phyloP scores from a whole-genome alignment of 1,284 basidiomycete genomes.

The Austroboletus novae-zelandiae region DNA sequence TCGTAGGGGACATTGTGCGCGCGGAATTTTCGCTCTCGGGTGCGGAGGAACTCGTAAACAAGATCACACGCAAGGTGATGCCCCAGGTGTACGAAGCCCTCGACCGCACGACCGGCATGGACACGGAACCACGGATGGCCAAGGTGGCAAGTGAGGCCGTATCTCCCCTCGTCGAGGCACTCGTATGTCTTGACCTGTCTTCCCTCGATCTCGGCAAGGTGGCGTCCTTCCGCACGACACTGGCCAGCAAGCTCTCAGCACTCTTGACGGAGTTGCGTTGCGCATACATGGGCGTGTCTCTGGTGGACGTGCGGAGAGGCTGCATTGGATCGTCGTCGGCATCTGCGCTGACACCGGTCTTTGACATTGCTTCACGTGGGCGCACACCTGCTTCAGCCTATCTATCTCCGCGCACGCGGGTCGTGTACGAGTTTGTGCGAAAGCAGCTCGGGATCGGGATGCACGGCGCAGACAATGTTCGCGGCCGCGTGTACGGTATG shows the following conservation, averaged over 20 bases:
- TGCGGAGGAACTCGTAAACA: constrained; percentile 14
- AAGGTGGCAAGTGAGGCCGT: constrained; percentile 63
- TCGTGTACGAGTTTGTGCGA: constrained; percentile 72
- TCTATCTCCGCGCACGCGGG: constrained; percentile 57
- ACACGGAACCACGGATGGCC: constrained; percentile 61
- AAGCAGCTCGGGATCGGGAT: constrained; percentile 64
- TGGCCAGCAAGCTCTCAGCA: constrained; percentile 23
- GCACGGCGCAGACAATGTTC: constrained; percentile 70
- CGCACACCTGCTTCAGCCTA: constrained; percentile 56
- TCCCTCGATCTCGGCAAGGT: constrained; percentile 28
- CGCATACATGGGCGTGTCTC: constrained; percentile 28
- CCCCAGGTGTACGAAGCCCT: constrained; percentile 48
- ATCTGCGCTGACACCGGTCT: not conserved
- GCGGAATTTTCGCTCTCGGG: constrained; percentile 14
- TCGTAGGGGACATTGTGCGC: constrained; percentile 19
- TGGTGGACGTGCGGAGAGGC: constrained; percentile 25
- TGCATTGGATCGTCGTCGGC: constrained; percentile 4
- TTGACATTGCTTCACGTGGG: constrained; percentile 26
- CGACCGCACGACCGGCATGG: constrained; percentile 69
- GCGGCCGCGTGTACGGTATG: constrained; percentile 30
- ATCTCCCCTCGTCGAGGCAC: constrained; percentile 58
- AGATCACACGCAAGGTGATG: constrained; percentile 20
- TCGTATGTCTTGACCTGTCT: constrained; percentile 37
- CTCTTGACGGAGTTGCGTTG: constrained; percentile 28
- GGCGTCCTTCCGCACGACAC: constrained; percentile 18